Percentiles rank a stretch among this genome's conserved stretches.
Conservation (phyloP, 192 early-diverging fungal genomes). For the Radiomyces spectabilis region DNA sequence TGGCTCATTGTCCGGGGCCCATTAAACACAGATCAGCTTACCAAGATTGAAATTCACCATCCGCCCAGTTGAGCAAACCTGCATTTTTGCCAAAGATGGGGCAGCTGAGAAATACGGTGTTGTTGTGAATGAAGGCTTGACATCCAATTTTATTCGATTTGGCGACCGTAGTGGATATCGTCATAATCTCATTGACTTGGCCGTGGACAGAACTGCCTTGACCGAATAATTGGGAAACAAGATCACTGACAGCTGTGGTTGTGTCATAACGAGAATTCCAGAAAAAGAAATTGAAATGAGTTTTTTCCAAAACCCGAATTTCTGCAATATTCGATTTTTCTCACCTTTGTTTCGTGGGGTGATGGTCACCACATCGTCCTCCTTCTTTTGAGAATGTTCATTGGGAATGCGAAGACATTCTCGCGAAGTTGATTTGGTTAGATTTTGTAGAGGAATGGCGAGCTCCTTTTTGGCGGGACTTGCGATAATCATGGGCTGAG, state of each 20-base stretch:
- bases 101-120: conserved; percentile 22
- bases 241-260: too few species aligned
- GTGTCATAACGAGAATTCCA: too few species aligned
- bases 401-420: too few species aligned
- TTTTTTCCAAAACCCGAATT: too few species aligned
- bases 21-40: too few species aligned
- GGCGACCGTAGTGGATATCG: conserved; percentile 1
- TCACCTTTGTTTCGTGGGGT: conserved; percentile 1
- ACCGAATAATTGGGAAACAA: conserved; percentile 15
- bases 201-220: not conserved
- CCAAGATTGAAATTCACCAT: conserved; percentile 26
- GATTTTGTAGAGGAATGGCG: conserved; percentile 17
- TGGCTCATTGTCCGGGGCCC: too few species aligned
- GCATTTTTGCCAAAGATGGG: conserved; percentile 12
- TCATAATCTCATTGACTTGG: conserved; percentile 7
- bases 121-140: conserved; percentile 25
- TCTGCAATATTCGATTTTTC: too few species aligned
- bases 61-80: conserved; percentile 12
- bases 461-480: conserved; percentile 10
- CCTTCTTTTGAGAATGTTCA: too few species aligned
- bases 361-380: conserved; percentile 1
- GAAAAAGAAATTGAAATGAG: too few species aligned
- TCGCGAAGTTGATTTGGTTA: not conserved
- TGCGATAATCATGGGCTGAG: conserved; percentile 18
- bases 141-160: conserved; percentile 7